A percentile compares a stretch with the other conserved stretches of the same genome.
These are phyloP conservation scores for Pseudevernia furfuracea DNA, from an alignment of 495 filamentous ascomycete genomes.

Conservation along the genomic window DNA sequence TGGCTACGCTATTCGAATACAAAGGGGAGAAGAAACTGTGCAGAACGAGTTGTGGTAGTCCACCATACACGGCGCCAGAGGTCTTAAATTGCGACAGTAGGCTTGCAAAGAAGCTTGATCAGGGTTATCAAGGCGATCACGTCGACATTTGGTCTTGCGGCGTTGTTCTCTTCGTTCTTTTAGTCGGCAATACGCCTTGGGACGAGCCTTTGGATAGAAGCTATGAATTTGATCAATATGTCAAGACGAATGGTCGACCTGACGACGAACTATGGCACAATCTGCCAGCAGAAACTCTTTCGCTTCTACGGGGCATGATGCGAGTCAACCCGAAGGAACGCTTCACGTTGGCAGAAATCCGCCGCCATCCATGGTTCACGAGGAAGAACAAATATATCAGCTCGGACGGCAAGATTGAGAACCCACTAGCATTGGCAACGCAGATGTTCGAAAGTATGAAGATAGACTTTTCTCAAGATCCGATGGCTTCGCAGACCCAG, in stretches of 20 bases:
- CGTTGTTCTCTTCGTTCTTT: constrained; percentile 88
- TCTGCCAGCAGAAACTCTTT: constrained; percentile 67
- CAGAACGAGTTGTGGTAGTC: constrained; percentile 87
- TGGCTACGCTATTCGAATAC: constrained; percentile 88
- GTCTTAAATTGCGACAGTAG: constrained; percentile 53
- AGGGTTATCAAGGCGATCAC: constrained; percentile 72
- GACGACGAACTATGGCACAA: constrained; percentile 80
- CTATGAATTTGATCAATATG: constrained; percentile 80
- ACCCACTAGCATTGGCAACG: constrained; percentile 77
- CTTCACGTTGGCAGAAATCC: constrained; percentile 83
- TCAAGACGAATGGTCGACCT: constrained; percentile 67
- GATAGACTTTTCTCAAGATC: constrained; percentile 75
- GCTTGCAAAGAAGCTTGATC: constrained; percentile 40
- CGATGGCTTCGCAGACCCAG: constrained; percentile 41
- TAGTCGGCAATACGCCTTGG: constrained; percentile 97
- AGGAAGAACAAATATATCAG: constrained; percentile 69
- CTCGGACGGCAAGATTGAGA: constrained; percentile 63
- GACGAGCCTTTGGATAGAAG: constrained; percentile 77
- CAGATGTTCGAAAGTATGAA: constrained; percentile 88
- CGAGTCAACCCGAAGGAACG: constrained; percentile 64
- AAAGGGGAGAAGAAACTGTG: constrained; percentile 72
- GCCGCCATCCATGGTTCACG: constrained; percentile 92
- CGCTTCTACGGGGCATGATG: constrained; percentile 92
- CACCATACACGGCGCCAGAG: constrained; percentile 95
- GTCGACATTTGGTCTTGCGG: constrained; percentile 97